Evolutionary conservation across 768 basidiomycete genomes (phyloP).

Genomic region (Lactarius evosmus): DNA sequence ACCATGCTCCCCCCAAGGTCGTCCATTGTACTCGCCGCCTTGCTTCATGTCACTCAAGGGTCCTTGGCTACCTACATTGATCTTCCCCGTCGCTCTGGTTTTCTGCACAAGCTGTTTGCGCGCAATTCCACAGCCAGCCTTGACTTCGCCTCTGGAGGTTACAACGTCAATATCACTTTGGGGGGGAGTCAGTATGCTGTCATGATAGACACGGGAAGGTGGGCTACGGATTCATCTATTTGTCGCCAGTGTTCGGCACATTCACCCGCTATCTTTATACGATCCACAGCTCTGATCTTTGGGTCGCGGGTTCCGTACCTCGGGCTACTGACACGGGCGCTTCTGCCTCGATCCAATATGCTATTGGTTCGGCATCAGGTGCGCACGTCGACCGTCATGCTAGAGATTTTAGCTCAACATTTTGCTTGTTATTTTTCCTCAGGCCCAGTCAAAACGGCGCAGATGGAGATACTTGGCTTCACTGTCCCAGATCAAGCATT

Average conservation of each 20-base stretch:
- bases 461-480: conserved; percentile 45
- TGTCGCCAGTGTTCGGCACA: not conserved
- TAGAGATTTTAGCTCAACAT: not conserved
- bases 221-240: not conserved
- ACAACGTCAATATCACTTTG: conserved; percentile 38
- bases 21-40: conserved; percentile 1
- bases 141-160: not conserved
- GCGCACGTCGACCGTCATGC: not conserved
- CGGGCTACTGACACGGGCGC: conserved; percentile 40
- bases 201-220: conserved; percentile 49
- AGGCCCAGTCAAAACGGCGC: conserved; percentile 46
- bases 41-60: not conserved
- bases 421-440: not conserved
- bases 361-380: conserved; percentile 44
- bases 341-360: conserved; percentile 47
- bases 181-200: conserved; percentile 36
- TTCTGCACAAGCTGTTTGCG: not conserved
- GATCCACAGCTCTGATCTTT: conserved; percentile 56
- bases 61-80: conserved; percentile 5
- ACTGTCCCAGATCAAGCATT: conserved; percentile 45
- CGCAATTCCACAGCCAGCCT: conserved; percentile 8
- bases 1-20: conserved; percentile 5
- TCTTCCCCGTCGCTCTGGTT: conserved; percentile 1
- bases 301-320: conserved; percentile 49
- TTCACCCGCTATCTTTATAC: not conserved